phyloP scores from a whole-genome alignment of 495 filamentous ascomycete genomes.

The Diplogelasinospora grovesii region DNA sequence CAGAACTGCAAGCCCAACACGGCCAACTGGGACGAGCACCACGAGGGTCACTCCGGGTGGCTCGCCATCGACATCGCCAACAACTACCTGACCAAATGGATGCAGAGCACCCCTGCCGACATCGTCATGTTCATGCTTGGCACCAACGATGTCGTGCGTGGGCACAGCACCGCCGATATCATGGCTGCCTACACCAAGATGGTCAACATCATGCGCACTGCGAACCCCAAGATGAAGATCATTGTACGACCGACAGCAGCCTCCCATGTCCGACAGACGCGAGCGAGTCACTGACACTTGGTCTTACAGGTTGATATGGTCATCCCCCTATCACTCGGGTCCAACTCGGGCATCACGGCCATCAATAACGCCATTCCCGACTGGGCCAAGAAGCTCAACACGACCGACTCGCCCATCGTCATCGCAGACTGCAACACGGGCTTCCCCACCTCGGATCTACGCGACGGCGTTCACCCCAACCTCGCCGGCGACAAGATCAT shows the following conservation, averaged over 20 bases:
- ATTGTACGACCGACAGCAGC: constrained; percentile 25
- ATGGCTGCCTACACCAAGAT: constrained; percentile 34
- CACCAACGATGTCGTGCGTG: constrained; percentile 34
- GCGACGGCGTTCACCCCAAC: constrained; percentile 36
- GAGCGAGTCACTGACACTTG: background rate
- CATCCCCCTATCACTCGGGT: constrained; percentile 23
- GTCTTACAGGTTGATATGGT: constrained; percentile 29
- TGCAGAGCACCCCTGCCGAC: constrained; percentile 31
- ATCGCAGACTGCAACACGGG: constrained; percentile 33
- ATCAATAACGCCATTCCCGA: constrained; percentile 31
- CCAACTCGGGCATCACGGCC: constrained; percentile 14
- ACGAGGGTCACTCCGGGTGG: constrained; percentile 40
- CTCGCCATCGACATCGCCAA: constrained; percentile 40
- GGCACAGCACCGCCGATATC: constrained; percentile 23
- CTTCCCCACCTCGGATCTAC: constrained; percentile 22
- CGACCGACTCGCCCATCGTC: constrained; percentile 30
- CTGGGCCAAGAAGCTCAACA: constrained; percentile 27
- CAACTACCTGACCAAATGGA: constrained; percentile 33
- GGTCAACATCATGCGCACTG: constrained; percentile 26
- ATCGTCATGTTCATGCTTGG: constrained; percentile 40
- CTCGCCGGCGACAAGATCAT: constrained; percentile 28
- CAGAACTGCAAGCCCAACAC: constrained; percentile 25
- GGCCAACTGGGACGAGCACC: constrained; percentile 27
- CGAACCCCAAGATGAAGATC: constrained; percentile 31
- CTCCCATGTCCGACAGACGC: background rate